Percentiles rank a stretch among this genome's conserved stretches.
Conservation (phyloP, 345 rosid genomes). For the Mangifera indica region DNA sequence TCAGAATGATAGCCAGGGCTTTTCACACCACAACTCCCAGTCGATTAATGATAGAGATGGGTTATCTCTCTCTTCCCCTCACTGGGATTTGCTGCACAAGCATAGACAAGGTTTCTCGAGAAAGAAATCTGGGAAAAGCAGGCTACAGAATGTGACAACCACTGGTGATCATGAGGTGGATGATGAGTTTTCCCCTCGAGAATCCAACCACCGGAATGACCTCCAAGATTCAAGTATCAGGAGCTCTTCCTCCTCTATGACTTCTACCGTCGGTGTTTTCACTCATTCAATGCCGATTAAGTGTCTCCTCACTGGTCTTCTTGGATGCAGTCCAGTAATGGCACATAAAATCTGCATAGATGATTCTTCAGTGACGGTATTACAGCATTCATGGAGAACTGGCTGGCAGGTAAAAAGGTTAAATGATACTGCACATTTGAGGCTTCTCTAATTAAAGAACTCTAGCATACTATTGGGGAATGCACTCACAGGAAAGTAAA, state of each 20-base stretch:
- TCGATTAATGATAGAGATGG: slow-evolving; percentile 53
- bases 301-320: slow-evolving; percentile 80
- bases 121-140: slow-evolving; percentile 92
- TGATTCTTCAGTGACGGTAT: slow-evolving; percentile 85
- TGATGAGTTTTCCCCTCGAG: slow-evolving; percentile 63
- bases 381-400: slow-evolving; percentile 75
- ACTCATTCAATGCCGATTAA: slow-evolving; percentile 80
- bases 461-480: slow-evolving; percentile 1
- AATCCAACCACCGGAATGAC: slow-evolving; percentile 40
- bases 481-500: slow-evolving; percentile 10
- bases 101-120: slow-evolving; percentile 56
- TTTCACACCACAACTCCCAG: slow-evolving; percentile 32
- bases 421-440: slow-evolving; percentile 85
- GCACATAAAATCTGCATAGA: slow-evolving; percentile 72
- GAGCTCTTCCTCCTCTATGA: slow-evolving; percentile 46
- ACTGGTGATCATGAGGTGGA: slow-evolving; percentile 68
- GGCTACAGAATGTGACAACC: slow-evolving; percentile 72
- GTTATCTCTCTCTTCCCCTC: slow-evolving; percentile 42
- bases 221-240: slow-evolving; percentile 44
- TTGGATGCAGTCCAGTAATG: slow-evolving; percentile 79
- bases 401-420: slow-evolving; percentile 94
- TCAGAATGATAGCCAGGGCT: slow-evolving; percentile 47
- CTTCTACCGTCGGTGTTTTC: slow-evolving; percentile 68
- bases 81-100: slow-evolving; percentile 65
- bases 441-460: slow-evolving; percentile 59